phyloP scores from a whole-genome alignment of 1,139 yeast genomes.

The Chernovozyma aurita region DNA sequence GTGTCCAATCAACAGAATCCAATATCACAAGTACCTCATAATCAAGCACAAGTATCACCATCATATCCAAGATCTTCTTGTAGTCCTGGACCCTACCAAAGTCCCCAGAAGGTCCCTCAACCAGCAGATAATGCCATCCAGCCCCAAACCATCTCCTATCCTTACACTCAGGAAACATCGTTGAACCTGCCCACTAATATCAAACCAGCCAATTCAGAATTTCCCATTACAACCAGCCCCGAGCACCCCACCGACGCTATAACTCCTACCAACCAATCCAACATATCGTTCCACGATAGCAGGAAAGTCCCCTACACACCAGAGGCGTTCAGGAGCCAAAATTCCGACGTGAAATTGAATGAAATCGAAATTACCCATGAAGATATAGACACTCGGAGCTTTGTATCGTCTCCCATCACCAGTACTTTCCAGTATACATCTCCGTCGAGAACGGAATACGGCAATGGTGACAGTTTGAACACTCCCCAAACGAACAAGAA shows the following conservation, averaged over 20 bases:
- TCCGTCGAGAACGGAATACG: constrained; percentile 4
- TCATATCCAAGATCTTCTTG: too few species aligned
- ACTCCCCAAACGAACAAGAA: constrained; percentile 12
- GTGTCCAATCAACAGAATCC: too few species aligned
- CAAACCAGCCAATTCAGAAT: too few species aligned
- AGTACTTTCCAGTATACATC: constrained; percentile 3
- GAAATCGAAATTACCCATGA: constrained; percentile 3
- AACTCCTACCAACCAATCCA: background rate
- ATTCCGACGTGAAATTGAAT: constrained; percentile 4
- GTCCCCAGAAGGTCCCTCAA: too few species aligned
- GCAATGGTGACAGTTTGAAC: constrained; percentile 8
- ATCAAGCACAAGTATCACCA: too few species aligned
- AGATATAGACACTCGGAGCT: constrained; percentile 2
- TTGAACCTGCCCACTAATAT: too few species aligned
- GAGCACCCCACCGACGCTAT: background rate
- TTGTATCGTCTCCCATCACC: constrained; percentile 6
- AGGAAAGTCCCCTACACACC: constrained; percentile 9
- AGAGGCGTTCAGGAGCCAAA: constrained; percentile 8
- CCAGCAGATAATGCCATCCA: too few species aligned
- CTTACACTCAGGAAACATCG: too few species aligned
- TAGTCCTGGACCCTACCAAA: too few species aligned
- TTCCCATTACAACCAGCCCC: too few species aligned
- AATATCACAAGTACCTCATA: too few species aligned
- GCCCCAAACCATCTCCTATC: too few species aligned
- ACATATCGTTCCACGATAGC: background rate